phyloP scores from a whole-genome alignment of 2,329 filamentous ascomycete genomes.

The Fusarium tricinctum region DNA sequence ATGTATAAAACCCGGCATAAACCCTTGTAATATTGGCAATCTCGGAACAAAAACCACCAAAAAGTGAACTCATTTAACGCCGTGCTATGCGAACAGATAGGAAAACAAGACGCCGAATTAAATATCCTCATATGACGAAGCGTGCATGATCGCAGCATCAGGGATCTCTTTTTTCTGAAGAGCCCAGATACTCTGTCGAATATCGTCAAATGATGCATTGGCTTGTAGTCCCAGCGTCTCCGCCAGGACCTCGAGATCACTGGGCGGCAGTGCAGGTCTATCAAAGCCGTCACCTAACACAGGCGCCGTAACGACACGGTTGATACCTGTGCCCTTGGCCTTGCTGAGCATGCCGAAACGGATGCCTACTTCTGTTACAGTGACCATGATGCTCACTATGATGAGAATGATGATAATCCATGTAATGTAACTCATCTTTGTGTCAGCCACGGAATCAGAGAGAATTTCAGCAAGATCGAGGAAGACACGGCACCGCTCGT shows the following conservation, averaged over 20 bases:
- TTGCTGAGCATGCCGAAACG: slow-evolving; percentile 79
- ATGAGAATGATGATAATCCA: slow-evolving; percentile 99
- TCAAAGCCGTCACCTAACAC: slow-evolving; percentile 38
- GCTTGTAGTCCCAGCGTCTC: slow-evolving; percentile 52
- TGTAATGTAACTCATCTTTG: slow-evolving; percentile 95
- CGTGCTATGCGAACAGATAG: slow-evolving; percentile 45
- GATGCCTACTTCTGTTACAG: slow-evolving; percentile 87
- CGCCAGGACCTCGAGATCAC: slow-evolving; percentile 56
- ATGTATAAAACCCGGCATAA: not conserved
- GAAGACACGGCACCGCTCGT: slow-evolving; percentile 96
- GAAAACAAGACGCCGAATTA: slow-evolving; percentile 6
- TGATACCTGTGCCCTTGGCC: slow-evolving; percentile 37
- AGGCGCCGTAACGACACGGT: slow-evolving; percentile 25
- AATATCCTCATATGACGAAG: slow-evolving; percentile 34
- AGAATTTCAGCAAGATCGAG: slow-evolving; percentile 96
- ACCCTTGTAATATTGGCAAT: slow-evolving; percentile 1
- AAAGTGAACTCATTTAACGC: slow-evolving; percentile 35
- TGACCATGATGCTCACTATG: slow-evolving; percentile 89
- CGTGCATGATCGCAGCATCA: slow-evolving; percentile 22
- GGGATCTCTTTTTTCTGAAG: slow-evolving; percentile 45
- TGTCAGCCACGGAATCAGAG: slow-evolving; percentile 90
- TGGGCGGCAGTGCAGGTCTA: slow-evolving; percentile 38
- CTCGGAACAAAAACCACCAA: not conserved
- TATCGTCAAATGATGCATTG: slow-evolving; percentile 56
- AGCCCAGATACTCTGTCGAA: slow-evolving; percentile 52